phyloP scores from a whole-genome alignment of 1,284 basidiomycete genomes.

The Apiotrichum montevideense region DNA sequence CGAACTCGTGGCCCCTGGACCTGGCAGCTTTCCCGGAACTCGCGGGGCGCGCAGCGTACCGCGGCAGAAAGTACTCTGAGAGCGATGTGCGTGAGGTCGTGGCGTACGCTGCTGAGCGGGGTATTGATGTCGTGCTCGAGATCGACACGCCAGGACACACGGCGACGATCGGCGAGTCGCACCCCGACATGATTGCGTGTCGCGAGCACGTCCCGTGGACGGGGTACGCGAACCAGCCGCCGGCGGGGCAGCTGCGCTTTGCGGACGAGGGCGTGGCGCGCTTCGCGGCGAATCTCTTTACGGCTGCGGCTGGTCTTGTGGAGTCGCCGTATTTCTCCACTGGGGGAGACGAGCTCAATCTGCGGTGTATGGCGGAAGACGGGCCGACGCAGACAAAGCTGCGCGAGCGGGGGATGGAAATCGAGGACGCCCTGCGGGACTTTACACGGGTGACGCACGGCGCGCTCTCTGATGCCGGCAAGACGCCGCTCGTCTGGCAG shows the following conservation, averaged over 20 bases:
- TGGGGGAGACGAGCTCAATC: conserved; percentile 77
- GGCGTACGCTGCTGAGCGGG: conserved; percentile 66
- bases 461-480: conserved; percentile 49
- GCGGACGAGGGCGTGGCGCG: conserved; percentile 51
- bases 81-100: conserved; percentile 60
- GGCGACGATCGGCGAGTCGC: conserved; percentile 57
- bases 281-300: conserved; percentile 52
- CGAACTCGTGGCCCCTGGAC: conserved; percentile 61
- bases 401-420: conserved; percentile 18
- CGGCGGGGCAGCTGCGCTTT: conserved; percentile 70
- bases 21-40: conserved; percentile 57
- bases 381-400: conserved; percentile 55
- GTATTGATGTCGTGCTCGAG: conserved; percentile 70
- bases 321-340: conserved; percentile 59
- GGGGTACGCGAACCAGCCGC: conserved; percentile 53
- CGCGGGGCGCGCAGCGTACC: conserved; percentile 64
- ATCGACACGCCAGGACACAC: conserved; percentile 67
- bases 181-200: conserved; percentile 70
- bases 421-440: conserved; percentile 58
- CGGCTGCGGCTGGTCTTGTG: conserved; percentile 19
- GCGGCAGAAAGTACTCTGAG: conserved; percentile 56
- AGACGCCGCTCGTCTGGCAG: conserved; percentile 66
- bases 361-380: conserved; percentile 61
- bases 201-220: conserved; percentile 58
- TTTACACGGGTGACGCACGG: conserved; percentile 58